Evolutionary conservation across 2,329 filamentous ascomycete genomes (phyloP).

Genomic region (Passalora sequoiae): DNA sequence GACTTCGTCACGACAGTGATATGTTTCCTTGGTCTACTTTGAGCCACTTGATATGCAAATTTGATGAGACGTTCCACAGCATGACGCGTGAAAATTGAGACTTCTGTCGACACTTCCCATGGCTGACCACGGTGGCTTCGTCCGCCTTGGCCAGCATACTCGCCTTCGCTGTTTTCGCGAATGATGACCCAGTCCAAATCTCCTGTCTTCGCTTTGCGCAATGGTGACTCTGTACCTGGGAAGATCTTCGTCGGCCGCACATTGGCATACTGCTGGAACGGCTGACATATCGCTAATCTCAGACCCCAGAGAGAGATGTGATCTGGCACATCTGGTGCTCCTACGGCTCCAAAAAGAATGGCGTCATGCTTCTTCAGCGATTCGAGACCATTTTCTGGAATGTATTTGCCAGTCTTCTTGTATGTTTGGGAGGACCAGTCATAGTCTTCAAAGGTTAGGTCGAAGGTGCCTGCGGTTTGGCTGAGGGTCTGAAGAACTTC

Average conservation of each 20-base stretch:
- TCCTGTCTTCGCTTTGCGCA: slow-evolving; percentile 50
- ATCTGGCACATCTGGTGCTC: slow-evolving; percentile 54
- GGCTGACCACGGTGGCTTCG: slow-evolving; percentile 54
- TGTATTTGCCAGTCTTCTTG: slow-evolving; percentile 61
- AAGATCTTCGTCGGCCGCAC: slow-evolving; percentile 57
- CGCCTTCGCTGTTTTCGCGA: slow-evolving; percentile 62
- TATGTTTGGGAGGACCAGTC: slow-evolving; percentile 65
- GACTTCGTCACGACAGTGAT: slow-evolving; percentile 62
- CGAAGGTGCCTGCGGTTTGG: slow-evolving; percentile 49
- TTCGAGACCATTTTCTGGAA: slow-evolving; percentile 56
- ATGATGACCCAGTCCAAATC: slow-evolving; percentile 64
- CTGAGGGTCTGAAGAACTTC: slow-evolving; percentile 55
- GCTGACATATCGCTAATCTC: slow-evolving; percentile 52
- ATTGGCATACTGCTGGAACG: slow-evolving; percentile 55
- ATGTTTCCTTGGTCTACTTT: slow-evolving; percentile 52
- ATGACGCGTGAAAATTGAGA: slow-evolving; percentile 59
- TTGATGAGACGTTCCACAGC: slow-evolving; percentile 56
- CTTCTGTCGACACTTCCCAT: slow-evolving; percentile 60
- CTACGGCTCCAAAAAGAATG: slow-evolving; percentile 64
- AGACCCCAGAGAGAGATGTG: slow-evolving; percentile 49
- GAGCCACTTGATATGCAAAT: slow-evolving; percentile 59
- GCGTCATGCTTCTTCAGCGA: slow-evolving; percentile 57
- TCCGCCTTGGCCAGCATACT: slow-evolving; percentile 62
- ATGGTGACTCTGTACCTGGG: slow-evolving; percentile 55
- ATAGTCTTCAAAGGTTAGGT: slow-evolving; percentile 56